Evolutionary conservation across 2,329 filamentous ascomycete genomes (phyloP).

Genomic region (Penicillium janthinellum): DNA sequence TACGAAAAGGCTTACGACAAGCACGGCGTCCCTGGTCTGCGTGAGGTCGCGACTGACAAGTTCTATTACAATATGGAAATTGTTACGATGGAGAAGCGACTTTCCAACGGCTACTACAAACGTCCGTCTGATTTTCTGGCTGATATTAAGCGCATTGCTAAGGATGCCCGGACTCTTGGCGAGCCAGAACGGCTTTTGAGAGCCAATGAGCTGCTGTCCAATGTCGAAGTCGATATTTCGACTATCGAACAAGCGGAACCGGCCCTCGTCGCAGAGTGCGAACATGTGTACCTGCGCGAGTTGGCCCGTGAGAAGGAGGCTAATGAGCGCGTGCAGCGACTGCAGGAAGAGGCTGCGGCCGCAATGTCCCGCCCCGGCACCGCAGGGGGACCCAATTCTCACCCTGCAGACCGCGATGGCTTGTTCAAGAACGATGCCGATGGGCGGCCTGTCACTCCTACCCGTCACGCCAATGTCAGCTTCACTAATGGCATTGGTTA

Average conservation of each 20-base stretch:
- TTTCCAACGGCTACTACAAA: slow-evolving; percentile 95
- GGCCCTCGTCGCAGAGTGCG: slow-evolving; percentile 70
- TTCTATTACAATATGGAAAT: slow-evolving; percentile 96
- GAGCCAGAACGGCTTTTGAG: slow-evolving; percentile 82
- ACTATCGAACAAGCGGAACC: slow-evolving; percentile 69
- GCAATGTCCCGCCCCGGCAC: slow-evolving; percentile 46
- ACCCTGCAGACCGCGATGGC: slow-evolving; percentile 63
- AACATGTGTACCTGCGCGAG: slow-evolving; percentile 76
- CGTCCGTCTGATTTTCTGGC: slow-evolving; percentile 84
- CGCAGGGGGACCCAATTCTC: slow-evolving; percentile 55
- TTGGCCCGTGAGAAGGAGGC: slow-evolving; percentile 67
- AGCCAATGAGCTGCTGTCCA: slow-evolving; percentile 86
- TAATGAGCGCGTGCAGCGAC: slow-evolving; percentile 54
- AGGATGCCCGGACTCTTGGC: slow-evolving; percentile 79
- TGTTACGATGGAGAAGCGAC: slow-evolving; percentile 88
- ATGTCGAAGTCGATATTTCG: slow-evolving; percentile 90
- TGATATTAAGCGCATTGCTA: slow-evolving; percentile 81
- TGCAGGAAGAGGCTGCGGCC: slow-evolving; percentile 29
- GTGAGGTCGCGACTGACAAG: slow-evolving; percentile 74
- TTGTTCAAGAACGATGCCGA: slow-evolving; percentile 59
- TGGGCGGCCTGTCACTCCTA: slow-evolving; percentile 58
- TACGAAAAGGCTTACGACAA: slow-evolving; percentile 80
- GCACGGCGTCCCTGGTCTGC: slow-evolving; percentile 73
- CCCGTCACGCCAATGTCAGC: slow-evolving; percentile 50
- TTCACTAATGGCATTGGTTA: slow-evolving; percentile 56